phyloP scores from a whole-genome alignment of 2,329 filamentous ascomycete genomes.

The Paracoccidioides lutzii region DNA sequence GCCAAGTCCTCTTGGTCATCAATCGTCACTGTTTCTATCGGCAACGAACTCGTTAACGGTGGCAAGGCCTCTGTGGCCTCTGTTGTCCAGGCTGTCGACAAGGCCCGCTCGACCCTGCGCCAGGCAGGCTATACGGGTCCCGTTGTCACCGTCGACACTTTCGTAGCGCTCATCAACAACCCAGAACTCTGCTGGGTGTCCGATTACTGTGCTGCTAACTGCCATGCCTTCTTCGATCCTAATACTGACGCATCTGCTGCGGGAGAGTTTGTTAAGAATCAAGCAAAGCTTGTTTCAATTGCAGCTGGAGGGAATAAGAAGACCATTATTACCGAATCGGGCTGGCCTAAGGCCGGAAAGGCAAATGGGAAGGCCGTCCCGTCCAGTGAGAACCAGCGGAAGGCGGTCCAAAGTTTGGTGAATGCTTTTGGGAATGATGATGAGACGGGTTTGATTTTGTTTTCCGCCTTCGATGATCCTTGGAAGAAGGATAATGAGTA shows the following conservation, averaged over 20 bases:
- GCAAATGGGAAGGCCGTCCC: conserved; percentile 58
- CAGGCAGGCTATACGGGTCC: conserved; percentile 55
- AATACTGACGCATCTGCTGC: conserved; percentile 46
- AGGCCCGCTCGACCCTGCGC: conserved; percentile 46
- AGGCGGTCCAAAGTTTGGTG: conserved; percentile 54
- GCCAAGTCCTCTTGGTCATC: conserved; percentile 52
- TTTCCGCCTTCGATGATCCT: conserved; percentile 64
- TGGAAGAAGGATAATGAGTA: conserved; percentile 57
- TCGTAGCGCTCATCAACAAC: conserved; percentile 52
- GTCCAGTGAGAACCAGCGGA: conserved; percentile 50
- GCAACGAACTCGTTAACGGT: conserved; percentile 67
- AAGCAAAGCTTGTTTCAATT: conserved; percentile 37
- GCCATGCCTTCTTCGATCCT: conserved; percentile 71
- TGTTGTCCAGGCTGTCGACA: conserved; percentile 46
- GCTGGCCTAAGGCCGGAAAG: conserved; percentile 63
- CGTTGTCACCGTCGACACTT: conserved; percentile 71
- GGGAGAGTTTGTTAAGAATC: conserved; percentile 52
- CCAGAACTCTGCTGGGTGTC: conserved; percentile 58
- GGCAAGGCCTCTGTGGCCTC: conserved; percentile 40
- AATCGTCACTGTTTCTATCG: conserved; percentile 61
- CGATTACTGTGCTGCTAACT: conserved; percentile 70
- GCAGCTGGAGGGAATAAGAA: conserved; percentile 43
- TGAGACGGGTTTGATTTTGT: conserved; percentile 48
- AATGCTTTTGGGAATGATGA: conserved; percentile 37
- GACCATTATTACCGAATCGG: conserved; percentile 66